phyloP scores from a whole-genome alignment of 2,329 filamentous ascomycete species.

The Myriosclerotinia curreyana region DNA sequence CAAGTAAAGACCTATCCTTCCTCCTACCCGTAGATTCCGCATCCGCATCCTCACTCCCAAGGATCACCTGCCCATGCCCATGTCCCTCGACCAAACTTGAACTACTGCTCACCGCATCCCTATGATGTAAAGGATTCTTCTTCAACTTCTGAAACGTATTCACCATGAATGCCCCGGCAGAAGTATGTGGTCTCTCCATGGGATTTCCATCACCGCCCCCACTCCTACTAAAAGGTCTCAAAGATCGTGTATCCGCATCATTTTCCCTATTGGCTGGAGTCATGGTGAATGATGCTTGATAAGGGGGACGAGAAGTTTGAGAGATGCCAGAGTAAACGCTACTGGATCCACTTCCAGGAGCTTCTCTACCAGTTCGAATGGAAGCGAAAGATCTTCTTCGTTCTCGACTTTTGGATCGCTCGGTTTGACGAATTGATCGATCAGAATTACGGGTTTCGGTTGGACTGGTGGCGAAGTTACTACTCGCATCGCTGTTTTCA shows the following conservation, averaged over 20 bases:
- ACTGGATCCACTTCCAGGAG: constrained; percentile 35
- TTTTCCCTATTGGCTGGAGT: constrained; percentile 30
- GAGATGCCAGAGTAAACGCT: constrained; percentile 33
- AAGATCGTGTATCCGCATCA: constrained; percentile 18
- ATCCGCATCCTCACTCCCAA: neutral
- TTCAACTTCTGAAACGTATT: constrained; percentile 1
- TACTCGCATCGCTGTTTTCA: constrained; percentile 38
- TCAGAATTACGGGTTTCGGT: constrained; percentile 31
- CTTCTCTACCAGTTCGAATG: constrained; percentile 29
- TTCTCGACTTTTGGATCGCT: constrained; percentile 33
- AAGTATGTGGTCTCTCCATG: constrained; percentile 10
- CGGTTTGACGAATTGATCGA: constrained; percentile 24
- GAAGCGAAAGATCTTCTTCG: constrained; percentile 35
- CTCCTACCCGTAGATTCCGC: neutral
- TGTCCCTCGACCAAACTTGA: neutral
- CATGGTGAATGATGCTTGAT: constrained; percentile 33
- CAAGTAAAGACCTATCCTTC: constrained; percentile 6
- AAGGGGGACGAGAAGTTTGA: constrained; percentile 23
- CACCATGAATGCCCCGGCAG: neutral
- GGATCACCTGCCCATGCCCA: neutral
- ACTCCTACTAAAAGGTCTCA: constrained; percentile 21
- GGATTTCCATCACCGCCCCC: constrained; percentile 20
- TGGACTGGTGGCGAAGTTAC: constrained; percentile 32
- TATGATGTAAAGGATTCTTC: neutral
- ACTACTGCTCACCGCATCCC: neutral